Evolutionary conservation across 352 stramenopile genomes (phyloP).

Genomic region (Globisporangium cylindrosporum): DNA sequence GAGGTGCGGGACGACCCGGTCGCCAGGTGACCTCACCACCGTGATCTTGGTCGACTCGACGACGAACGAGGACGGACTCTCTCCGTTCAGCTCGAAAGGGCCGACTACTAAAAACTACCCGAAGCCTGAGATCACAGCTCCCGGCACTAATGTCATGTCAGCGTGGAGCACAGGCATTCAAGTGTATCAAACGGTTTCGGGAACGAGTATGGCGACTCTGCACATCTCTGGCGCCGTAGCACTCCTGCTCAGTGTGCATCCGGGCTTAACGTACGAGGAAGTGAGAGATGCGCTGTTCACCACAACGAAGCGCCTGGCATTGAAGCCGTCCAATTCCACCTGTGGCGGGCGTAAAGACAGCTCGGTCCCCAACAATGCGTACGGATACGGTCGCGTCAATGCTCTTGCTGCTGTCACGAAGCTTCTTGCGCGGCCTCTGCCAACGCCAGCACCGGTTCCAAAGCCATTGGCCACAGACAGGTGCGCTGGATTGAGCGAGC

Average conservation of each 20-base stretch:
- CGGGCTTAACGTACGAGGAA: background rate
- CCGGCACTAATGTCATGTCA: background rate
- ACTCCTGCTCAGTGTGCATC: background rate
- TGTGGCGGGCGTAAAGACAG: background rate
- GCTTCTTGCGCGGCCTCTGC: background rate
- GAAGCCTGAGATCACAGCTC: background rate
- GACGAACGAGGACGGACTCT: conserved; percentile 4
- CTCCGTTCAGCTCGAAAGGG: background rate
- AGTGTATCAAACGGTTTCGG: background rate
- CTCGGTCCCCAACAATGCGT: background rate
- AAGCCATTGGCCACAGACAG: background rate
- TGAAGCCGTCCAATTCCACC: background rate
- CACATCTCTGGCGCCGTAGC: background rate
- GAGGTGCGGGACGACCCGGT: conserved; percentile 10
- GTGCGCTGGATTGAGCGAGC: background rate
- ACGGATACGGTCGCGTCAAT: background rate
- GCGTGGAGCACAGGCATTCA: background rate
- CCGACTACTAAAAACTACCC: background rate
- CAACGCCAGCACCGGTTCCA: background rate
- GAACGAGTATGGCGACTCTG: background rate
- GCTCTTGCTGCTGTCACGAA: background rate
- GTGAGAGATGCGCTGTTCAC: background rate
- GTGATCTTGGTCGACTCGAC: conserved; percentile 21
- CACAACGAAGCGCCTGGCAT: background rate
- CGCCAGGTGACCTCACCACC: conserved; percentile 17